Base-by-base conservation (phyloP, 1,284 basidiomycete genomes). In the Cryptococcus sp. region DNA sequence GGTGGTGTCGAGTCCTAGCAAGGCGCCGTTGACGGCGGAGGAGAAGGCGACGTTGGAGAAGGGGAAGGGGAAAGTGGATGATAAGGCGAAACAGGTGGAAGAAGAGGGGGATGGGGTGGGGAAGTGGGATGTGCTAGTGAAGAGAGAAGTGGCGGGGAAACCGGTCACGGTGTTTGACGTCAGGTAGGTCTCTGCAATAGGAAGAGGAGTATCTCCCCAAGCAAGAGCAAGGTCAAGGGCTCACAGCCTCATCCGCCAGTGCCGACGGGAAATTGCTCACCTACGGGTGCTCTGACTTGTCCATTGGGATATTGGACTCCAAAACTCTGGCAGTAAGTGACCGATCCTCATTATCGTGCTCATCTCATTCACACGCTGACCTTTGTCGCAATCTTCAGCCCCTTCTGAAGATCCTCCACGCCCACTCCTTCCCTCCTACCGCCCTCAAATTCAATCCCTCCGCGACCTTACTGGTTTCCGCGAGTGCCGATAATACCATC, bases 371-470 rank as follows among this genome's bases (percentile, higher is more conserved):
- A 16, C 23, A n/a, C 9, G 18, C 12, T 16, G 7, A 38, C 21
- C 24, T 9, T 57, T 51, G 46, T 43, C 11, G 21, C 12, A 35
- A 6, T 46, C 7, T 28, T 11, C 63, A 96, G 91, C 91, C 93
- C 0, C 76, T 94, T 9, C 78, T 91, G 36, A 87, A 87, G 36
- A 94, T 98, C 59, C 80, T 97, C 48, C 89, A 91, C 73, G 89
- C 94, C 0, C 96, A 98, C 76, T 91, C 93, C 62, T 95, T 98
- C 74, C 91, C 96, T 2, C 85, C 91, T 1, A 98, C 95, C 0
- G 86, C 88, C 1, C 78, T 98, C 55, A 84, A 83, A 56, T 98
- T 98, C 80, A 94, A 88, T 71, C 88, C 91, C 0, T 81, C 84
- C 4, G 87, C 87, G 15, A 84, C 81, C 18, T 66, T 94, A n/a